Base-by-base conservation (phyloP, 495 filamentous ascomycete genomes). In the Xylona heveae region DNA sequence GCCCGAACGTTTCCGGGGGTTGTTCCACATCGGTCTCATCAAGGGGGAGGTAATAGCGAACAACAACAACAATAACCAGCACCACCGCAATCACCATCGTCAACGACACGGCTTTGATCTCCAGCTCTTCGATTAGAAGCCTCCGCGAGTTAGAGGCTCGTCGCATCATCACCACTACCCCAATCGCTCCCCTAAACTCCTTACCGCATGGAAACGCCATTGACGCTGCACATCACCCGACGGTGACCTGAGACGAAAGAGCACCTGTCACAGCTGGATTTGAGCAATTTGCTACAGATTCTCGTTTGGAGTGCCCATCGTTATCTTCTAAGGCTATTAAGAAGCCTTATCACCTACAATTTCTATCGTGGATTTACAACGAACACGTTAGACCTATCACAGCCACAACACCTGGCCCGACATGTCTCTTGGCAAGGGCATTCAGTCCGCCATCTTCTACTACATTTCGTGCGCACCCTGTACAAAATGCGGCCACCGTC, bases 401-500 rank as follows among this genome's bases (percentile, higher is more conserved):
- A 17, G 28, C 16, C 19, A 37, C 24, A 14, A 22, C 19, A 16
- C 22, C 12, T 16, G 16, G 32, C 19, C 8, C 41, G 55, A 30
- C 30, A 70, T 70, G 64, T 66, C 65, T 34, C 57, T 64, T 35
- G 47, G 48, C 23, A 51, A 54, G 19, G 65, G 61, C 31, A 42
- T 68, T 7, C 82, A 88, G 55, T 91, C 81, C 10, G 79, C 77
- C 36, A 55, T 84, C 47, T 91, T 90, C 54, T 90, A 84, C 59
- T 68, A 84, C 42, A 62, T 71, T 35, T 76, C 78, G 30, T 91
- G 81, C 51, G 71, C 77, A 19, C 80, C 81, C 44, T 93, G 81
- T 53, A 57, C 67, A 33, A 63, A 71, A 33, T 54, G 68, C 36
- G 53, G 54, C 17, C 59, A 74, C 34, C 69, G 63, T 28, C 63